Conservation (phyloP, 2,329 filamentous ascomycete species). For the Colletotrichum sp. region DNA sequence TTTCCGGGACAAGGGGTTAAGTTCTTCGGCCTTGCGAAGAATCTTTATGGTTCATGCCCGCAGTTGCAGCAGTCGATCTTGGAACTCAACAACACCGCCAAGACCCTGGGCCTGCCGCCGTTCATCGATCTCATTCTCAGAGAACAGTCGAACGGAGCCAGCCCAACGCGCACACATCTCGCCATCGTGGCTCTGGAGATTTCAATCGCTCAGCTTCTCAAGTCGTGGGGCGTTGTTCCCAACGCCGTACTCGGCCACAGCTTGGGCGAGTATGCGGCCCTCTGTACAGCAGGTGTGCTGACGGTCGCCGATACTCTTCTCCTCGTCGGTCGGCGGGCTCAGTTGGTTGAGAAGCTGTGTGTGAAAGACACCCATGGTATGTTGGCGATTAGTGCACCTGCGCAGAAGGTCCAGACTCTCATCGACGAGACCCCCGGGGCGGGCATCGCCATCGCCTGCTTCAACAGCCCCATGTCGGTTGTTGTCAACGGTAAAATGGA, state of each 20-base stretch:
- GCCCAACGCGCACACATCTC: conserved; percentile 63
- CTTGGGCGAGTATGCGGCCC: conserved; percentile 75
- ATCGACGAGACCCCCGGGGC: conserved; percentile 41
- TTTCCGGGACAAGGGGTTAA: not conserved
- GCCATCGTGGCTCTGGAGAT: conserved; percentile 59
- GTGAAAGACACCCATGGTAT: conserved; percentile 67
- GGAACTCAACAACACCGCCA: not conserved
- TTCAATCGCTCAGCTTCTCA: conserved; percentile 60
- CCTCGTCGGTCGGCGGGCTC: conserved; percentile 73
- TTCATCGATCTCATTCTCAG: not conserved
- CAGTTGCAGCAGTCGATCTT: not conserved
- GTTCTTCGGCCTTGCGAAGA: not conserved
- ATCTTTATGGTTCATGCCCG: not conserved
- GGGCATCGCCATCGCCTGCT: conserved; percentile 59
- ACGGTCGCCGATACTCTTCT: conserved; percentile 74
- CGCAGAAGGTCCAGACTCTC: conserved; percentile 57
- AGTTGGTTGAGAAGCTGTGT: conserved; percentile 68
- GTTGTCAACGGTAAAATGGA: conserved; percentile 61
- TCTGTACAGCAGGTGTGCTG: conserved; percentile 72
- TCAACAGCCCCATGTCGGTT: conserved; percentile 76
- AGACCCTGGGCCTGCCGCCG: not conserved
- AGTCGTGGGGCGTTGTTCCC: conserved; percentile 57
- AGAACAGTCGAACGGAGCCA: conserved; percentile 54
- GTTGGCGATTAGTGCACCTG: conserved; percentile 51
- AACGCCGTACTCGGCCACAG: conserved; percentile 66